Percentiles rank a stretch among this genome's conserved stretches.
phyloP scores from a whole-genome alignment of 495 filamentous ascomycete species.

The Xylaria intraflava region DNA sequence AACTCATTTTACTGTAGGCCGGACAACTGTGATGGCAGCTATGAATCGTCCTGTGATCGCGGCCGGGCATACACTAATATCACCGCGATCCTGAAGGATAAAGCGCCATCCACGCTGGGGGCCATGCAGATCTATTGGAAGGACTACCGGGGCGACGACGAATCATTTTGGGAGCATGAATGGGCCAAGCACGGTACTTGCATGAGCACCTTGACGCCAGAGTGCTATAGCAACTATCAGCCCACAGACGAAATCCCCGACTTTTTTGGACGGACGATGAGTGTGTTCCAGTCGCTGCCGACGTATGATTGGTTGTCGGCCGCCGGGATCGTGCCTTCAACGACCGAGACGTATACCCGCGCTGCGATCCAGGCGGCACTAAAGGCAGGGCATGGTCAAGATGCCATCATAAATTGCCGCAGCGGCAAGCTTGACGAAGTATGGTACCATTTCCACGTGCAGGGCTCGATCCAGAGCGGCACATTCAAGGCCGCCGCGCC shows the following conservation, averaged over 20 bases:
- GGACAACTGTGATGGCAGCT: slow-evolving; percentile 73
- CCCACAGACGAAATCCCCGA: slow-evolving; percentile 47
- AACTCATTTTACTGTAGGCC: slow-evolving; percentile 37
- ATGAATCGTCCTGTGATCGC: slow-evolving; percentile 59
- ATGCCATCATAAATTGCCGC: slow-evolving; percentile 59
- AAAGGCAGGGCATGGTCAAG: slow-evolving; percentile 45
- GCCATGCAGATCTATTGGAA: slow-evolving; percentile 70
- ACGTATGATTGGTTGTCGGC: slow-evolving; percentile 49
- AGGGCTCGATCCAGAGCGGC: slow-evolving; percentile 62
- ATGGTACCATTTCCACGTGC: slow-evolving; percentile 74
- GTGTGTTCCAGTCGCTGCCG: slow-evolving; percentile 49
- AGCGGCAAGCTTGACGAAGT: slow-evolving; percentile 55
- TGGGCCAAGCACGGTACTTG: slow-evolving; percentile 77
- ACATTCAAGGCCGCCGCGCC: slow-evolving; percentile 50
- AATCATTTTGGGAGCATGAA: slow-evolving; percentile 72
- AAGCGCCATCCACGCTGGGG: slow-evolving; percentile 37
- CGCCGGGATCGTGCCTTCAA: slow-evolving; percentile 57
- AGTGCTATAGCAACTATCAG: slow-evolving; percentile 59
- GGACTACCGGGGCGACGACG: slow-evolving; percentile 45
- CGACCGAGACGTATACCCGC: slow-evolving; percentile 53
- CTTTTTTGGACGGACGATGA: slow-evolving; percentile 49
- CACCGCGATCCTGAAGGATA: slow-evolving; percentile 28
- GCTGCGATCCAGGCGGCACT: slow-evolving; percentile 57
- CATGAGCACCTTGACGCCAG: slow-evolving; percentile 57
- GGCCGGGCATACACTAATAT: slow-evolving; percentile 63